Evolutionary conservation across 176 grass and related monocot species (phyloP).

Genomic region (Alloteropsis semialata): DNA sequence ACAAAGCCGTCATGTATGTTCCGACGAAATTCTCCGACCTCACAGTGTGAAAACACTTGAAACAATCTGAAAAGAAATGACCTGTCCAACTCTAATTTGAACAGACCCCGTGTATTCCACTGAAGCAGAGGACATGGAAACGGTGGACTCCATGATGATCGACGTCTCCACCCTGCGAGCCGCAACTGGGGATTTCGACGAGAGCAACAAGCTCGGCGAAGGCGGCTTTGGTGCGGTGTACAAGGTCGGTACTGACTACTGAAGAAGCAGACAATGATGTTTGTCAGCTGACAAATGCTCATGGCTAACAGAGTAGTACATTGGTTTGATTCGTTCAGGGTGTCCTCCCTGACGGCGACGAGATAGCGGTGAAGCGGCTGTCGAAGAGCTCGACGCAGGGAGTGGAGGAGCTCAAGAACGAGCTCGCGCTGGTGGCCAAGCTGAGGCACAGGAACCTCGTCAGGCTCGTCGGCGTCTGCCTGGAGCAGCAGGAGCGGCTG

Average conservation of each 20-base stretch:
- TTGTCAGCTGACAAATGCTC: background rate
- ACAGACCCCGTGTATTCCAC: background rate
- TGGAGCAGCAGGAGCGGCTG: conserved; percentile 23
- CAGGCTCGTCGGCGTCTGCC: conserved; percentile 20
- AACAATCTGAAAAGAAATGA: background rate
- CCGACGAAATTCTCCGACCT: background rate
- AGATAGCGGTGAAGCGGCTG: conserved; percentile 38
- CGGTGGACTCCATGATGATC: conserved; percentile 29
- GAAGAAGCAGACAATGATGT: background rate
- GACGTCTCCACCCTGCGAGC: conserved; percentile 38
- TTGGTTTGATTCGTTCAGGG: conserved; percentile 8
- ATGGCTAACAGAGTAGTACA: background rate
- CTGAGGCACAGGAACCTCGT: conserved; percentile 47
- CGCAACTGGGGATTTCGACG: conserved; percentile 33
- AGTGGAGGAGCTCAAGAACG: conserved; percentile 31
- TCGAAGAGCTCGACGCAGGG: conserved; percentile 22
- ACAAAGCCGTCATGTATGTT: conserved; percentile 22
- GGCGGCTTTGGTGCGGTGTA: conserved; percentile 52
- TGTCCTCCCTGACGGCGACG: conserved; percentile 11
- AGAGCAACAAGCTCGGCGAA: conserved; percentile 44
- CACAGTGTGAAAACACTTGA: background rate
- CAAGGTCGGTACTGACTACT: conserved; percentile 38
- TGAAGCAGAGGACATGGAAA: conserved; percentile 15
- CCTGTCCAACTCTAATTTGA: background rate
- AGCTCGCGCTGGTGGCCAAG: conserved; percentile 25